Base-by-base conservation (phyloP, 352 stramenopile species). In the Pythium catenulatum region DNA sequence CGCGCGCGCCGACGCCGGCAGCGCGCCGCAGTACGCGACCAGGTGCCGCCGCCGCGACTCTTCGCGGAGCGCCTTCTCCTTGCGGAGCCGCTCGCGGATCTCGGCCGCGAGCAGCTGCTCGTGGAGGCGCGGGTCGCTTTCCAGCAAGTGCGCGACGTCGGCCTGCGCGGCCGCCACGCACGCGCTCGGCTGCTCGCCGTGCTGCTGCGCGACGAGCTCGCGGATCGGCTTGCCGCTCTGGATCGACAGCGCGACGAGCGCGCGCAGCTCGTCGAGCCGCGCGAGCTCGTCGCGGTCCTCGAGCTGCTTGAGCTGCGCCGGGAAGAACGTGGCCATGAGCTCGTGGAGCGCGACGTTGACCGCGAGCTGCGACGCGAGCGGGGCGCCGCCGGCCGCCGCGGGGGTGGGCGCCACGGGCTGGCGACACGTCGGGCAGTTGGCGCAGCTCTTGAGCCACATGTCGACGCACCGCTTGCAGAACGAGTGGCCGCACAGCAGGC, bases 401-500 rank as follows among this genome's bases (percentile, higher is more conserved):
- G n/a, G n/a, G n/a, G 61, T 48, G 32, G 56, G 72, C 32, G 61
- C 21, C 50, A 88, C 81, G 23, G 80, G 61, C 80, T 90, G 77
- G 56, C 90, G 90, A 77, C 90, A 93, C 61, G 90, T 87, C 17
- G 90, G 90, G 52, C 90, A 93, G 73, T 68, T 92, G 21, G 79
- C 46, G 70, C 88, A 91, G 75, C 80, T 89, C 70, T 80, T 81
- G 70, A 92, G 84, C 90, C 90, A 93, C 37, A 92, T 69, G n/a
- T 92, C 84, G 30, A 93, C 73, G 21, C 90, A 93, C 43, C 83
- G 89, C 68, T 90, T 89, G 84, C 90, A 93, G 59, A 93, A 93
- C 81, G 88, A 92, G 79, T 93, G 90, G 52, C 90, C 90, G 32
- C 90, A 93, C 46, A 85, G 46, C 34, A 93, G 79, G 66, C 82